Base-by-base conservation (phyloP, 768 basidiomycete genomes). In the Leccinum barrowsii region DNA sequence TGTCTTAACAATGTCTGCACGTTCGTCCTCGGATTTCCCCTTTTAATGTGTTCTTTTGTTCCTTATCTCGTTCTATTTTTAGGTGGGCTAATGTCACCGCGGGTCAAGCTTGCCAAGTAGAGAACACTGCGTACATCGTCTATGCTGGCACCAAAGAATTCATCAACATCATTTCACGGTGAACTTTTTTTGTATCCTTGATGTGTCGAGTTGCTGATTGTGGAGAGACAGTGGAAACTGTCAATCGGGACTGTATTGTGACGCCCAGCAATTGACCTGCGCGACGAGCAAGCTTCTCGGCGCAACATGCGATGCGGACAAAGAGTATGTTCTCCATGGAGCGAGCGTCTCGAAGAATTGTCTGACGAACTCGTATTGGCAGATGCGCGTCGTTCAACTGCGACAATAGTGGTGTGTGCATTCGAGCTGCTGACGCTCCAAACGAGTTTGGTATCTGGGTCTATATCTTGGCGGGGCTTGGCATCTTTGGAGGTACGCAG, bases 1-100 rank as follows among this genome's bases (percentile, higher is more conserved):
- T 95, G 94, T 70, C 79, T 96, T 52, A 89, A 92, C 67, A 87
- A 85, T 67, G 71, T 80, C 4, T 94, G 93, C 89, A 85, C 87
- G 92, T 93, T 69, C 37, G 86, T 77, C 22, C 34, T 42, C 6
- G 28, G 7, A 1, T 30, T 13, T 28, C 44, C 17, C 19, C 46
- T 15, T 52, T 7, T 24, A 28, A 37, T 24, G 7, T 19, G 15
- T 11, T 49, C 17, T 40, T 17, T 40, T 12, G 19, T 35, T 62
- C 8, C 22, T 46, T 19, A 37, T 19, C 47, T 50, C 44, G 30
- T 52, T 44, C 37, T 35, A 13, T 49, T n/a, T 28, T 10, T 61
- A 92, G 90, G 80, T 93, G 83, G 81, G 87, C 93, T 8, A 91
- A 94, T 66, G 82, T 78, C 30, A 89, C 90, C 0, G 72, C 83